Percentiles rank a stretch among this genome's conserved stretches.
These are phyloP conservation scores for Naganishia albida DNA, from an alignment of 1,284 basidiomycete genomes.

Conservation along the genomic window DNA sequence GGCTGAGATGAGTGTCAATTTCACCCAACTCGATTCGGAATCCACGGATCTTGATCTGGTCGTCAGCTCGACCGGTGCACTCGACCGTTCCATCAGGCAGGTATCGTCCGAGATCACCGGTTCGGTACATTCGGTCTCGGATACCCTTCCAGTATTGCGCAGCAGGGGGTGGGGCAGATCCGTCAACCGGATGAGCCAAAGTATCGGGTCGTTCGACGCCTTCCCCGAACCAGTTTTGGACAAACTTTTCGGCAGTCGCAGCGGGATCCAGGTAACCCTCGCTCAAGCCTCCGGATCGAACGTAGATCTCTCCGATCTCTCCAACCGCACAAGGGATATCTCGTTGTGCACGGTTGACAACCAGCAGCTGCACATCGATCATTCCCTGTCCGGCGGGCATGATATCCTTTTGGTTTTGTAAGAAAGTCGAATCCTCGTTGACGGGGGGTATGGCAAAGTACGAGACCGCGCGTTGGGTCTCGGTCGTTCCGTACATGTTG, in stretches of 20 bases:
- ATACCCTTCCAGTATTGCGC: slow-evolving; percentile 89
- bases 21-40: slow-evolving; percentile 99
- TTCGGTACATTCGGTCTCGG: slow-evolving; percentile 95
- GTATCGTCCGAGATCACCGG: slow-evolving; percentile 94
- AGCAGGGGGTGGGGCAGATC: slow-evolving; percentile 70
- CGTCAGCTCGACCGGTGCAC: slow-evolving; percentile 95
- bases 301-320: slow-evolving; percentile 98
- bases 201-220: slow-evolving; percentile 66
- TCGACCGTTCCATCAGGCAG: slow-evolving; percentile 91
- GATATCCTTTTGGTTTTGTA: slow-evolving; percentile 93
- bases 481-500: slow-evolving; percentile 99
- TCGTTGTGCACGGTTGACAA: slow-evolving; percentile 91
- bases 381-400: slow-evolving; percentile 98
- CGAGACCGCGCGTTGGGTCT: slow-evolving; percentile 97
- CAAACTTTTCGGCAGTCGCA: slow-evolving; percentile 87
- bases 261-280: slow-evolving; percentile 90
- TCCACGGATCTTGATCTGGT: slow-evolving; percentile 99
- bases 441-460: slow-evolving; percentile 93
- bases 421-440: slow-evolving; percentile 80
- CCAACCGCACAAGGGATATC: slow-evolving; percentile 89
- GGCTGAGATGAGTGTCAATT: slow-evolving; percentile 93
- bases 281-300: slow-evolving; percentile 91
- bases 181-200: slow-evolving; percentile 71
- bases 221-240: slow-evolving; percentile 83
- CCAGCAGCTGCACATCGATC: slow-evolving; percentile 95